phyloP scores from a whole-genome alignment of 306 rosid genomes.

The Biancaea sappan region DNA sequence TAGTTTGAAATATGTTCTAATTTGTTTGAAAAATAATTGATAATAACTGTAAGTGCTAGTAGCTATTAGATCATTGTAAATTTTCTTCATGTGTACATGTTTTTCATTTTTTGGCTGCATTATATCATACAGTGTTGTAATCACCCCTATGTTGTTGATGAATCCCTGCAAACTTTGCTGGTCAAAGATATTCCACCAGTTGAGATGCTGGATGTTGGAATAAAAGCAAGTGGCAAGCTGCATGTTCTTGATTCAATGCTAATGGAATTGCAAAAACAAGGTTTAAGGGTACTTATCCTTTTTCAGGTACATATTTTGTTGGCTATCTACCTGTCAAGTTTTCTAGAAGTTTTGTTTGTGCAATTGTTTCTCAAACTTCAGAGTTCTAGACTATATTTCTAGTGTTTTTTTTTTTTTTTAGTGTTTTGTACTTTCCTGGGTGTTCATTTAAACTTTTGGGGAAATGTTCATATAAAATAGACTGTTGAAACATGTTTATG shows the following conservation, averaged over 20 bases:
- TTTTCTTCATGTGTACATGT: conserved; percentile 20
- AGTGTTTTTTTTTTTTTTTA: neutral
- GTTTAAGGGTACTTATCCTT: conserved; percentile 67
- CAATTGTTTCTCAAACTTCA: neutral
- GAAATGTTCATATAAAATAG: neutral
- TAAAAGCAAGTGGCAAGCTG: conserved; percentile 88
- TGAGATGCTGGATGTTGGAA: conserved; percentile 60
- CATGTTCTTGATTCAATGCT: conserved; percentile 90
- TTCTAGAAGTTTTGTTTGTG: neutral
- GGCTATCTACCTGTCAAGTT: neutral
- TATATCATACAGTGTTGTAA: conserved; percentile 73
- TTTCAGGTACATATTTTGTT: conserved; percentile 61
- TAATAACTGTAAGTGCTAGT: neutral
- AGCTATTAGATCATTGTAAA: conserved; percentile 16
- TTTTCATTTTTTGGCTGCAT: conserved; percentile 11
- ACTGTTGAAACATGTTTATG: neutral
- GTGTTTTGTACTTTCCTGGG: neutral
- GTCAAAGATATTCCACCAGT: conserved; percentile 44
- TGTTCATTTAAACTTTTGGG: neutral
- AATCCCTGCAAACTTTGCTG: conserved; percentile 44
- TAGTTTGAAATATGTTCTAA: neutral
- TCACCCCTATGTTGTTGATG: conserved; percentile 75
- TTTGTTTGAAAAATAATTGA: neutral
- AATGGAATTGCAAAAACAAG: conserved; percentile 59
- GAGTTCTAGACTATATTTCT: neutral